A percentile compares a stretch with the other conserved stretches of the same genome.
Conservation (phyloP, 1,284 basidiomycete genomes). For the Pseudozyma tsukubaensis region DNA sequence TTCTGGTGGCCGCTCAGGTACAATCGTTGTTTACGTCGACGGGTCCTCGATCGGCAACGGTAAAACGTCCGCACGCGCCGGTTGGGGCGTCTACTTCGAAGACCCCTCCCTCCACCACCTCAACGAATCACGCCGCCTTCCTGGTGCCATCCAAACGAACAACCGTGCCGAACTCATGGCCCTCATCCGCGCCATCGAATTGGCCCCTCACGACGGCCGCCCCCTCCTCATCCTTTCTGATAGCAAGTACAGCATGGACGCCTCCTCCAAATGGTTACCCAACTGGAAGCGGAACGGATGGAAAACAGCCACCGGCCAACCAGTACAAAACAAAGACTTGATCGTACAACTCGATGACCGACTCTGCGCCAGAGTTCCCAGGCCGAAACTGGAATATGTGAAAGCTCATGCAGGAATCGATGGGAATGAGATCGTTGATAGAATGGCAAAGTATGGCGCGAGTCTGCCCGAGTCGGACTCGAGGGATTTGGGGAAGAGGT, state of each 20-base stretch:
- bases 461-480: constrained; percentile 12
- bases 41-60: constrained; percentile 85
- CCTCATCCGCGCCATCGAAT: constrained; percentile 79
- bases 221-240: constrained; percentile 77
- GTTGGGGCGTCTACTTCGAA: constrained; percentile 64
- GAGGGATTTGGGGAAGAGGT: constrained; percentile 1
- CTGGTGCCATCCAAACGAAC: constrained; percentile 82
- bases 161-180: constrained; percentile 87
- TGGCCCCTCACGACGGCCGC: constrained; percentile 72
- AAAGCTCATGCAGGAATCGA: constrained; percentile 77
- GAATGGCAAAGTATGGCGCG: constrained; percentile 48
- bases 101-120: constrained; percentile 69
- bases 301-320: constrained; percentile 71
- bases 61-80: constrained; percentile 47
- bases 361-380: constrained; percentile 11
- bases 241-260: constrained; percentile 59
- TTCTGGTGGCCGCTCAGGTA: not conserved
- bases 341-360: constrained; percentile 74
- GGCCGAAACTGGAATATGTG: constrained; percentile 74
- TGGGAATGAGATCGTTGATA: constrained; percentile 84
- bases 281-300: constrained; percentile 75
- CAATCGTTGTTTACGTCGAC: constrained; percentile 76
- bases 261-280: constrained; percentile 75
- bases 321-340: constrained; percentile 77
- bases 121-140: constrained; percentile 81